Conservation (phyloP, 768 basidiomycete species). For the Pleurotus tuoliensis region DNA sequence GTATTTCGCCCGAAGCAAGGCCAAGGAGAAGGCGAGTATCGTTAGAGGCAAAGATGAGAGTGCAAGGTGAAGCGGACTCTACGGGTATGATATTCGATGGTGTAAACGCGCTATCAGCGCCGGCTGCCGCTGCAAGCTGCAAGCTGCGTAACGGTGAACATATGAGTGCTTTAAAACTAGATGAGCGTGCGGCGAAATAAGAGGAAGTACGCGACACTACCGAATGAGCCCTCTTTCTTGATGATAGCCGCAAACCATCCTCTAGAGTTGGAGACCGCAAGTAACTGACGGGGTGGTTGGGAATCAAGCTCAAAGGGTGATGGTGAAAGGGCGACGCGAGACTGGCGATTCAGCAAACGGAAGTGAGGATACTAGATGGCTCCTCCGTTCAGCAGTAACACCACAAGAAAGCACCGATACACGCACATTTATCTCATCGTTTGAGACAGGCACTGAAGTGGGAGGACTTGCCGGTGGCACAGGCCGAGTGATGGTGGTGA, state of each 20-base stretch:
- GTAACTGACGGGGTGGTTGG: slow-evolving; percentile 41
- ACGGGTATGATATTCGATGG: slow-evolving; percentile 50
- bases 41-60: slow-evolving; percentile 52
- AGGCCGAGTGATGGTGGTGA: slow-evolving; percentile 7
- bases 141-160: slow-evolving; percentile 60
- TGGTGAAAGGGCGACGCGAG: slow-evolving; percentile 60
- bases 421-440: slow-evolving; percentile 33
- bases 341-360: slow-evolving; percentile 54
- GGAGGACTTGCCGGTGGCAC: neutral
- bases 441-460: neutral
- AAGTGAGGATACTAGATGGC: slow-evolving; percentile 41
- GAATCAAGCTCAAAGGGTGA: slow-evolving; percentile 41
- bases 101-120: slow-evolving; percentile 42
- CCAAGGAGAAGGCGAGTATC: slow-evolving; percentile 61
- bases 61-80: slow-evolving; percentile 41
- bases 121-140: slow-evolving; percentile 44
- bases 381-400: neutral
- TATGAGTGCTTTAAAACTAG: slow-evolving; percentile 44
- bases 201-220: slow-evolving; percentile 23
- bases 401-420: slow-evolving; percentile 6
- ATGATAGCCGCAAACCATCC: slow-evolving; percentile 71
- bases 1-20: slow-evolving; percentile 53
- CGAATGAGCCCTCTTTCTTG: slow-evolving; percentile 29
- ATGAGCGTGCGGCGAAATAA: neutral
- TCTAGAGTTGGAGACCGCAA: slow-evolving; percentile 54